Base-by-base conservation (phyloP, 2,329 filamentous ascomycete species). In the Metarhizium anisopliae region DNA sequence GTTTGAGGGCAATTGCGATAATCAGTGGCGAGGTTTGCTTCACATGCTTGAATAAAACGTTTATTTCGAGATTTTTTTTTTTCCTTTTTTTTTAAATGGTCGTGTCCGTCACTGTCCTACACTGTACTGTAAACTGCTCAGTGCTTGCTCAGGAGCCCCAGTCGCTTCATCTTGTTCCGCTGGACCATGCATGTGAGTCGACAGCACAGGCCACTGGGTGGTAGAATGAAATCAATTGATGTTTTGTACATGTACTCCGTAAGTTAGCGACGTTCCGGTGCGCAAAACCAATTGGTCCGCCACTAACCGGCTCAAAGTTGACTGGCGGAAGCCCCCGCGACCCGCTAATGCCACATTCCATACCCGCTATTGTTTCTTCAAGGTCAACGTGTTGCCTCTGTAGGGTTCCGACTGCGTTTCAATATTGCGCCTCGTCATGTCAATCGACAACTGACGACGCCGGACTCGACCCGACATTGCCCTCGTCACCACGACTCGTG, bases 401-500 rank as follows among this genome's bases (percentile, higher is more conserved):
- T 16, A 20, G 10, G 42, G n/a, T 20, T 45, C 42, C 16, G 18
- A 16, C n/a, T 45, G 42, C 42, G 10, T 35, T 35, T 35, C 43
- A 42, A 8, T 16, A 16, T 25, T 18, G 36, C 32, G 51, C 38
- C 38, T 51, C 55, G 55, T 54, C 55, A 54, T 50, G 47, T 40
- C 32, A 42, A 52, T 55, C 14, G 38, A 16, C 38, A 40, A 40
- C 14, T 16, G 38, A 36, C 35, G 35, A 36, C 35, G 13, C 35
- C 35, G 13, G 35, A 45, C 29, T 11, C 47, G 10, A 32, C 55
- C 56, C 55, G 59, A 55, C 59, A 52, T 53, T 58, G 51, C 50
- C 47, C 53, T 51, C 49, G 25, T 52, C 55, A 59, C 52, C 58
- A 55, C 56, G 59, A 42, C 56, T 52, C 54, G 55, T 55, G 55